Evolutionary conservation across 2,329 filamentous ascomycete genomes (phyloP).

Genomic region (Arachnopeziza araneosa): DNA sequence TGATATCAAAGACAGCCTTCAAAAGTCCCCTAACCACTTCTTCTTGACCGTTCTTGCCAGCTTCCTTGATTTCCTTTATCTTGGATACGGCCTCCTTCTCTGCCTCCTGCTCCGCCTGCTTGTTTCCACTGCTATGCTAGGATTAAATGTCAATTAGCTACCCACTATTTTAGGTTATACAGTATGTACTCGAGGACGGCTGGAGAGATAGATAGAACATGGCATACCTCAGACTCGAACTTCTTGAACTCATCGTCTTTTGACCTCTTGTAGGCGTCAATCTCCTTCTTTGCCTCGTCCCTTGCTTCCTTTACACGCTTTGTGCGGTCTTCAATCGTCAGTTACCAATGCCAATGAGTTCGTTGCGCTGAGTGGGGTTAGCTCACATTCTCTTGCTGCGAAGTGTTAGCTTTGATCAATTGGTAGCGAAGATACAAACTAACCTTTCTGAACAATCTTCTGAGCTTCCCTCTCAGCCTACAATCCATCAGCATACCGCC

Average conservation of each 20-base stretch:
- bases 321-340: slow-evolving; percentile 64
- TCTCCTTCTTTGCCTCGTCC: slow-evolving; percentile 95
- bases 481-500: neutral
- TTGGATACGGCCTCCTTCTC: slow-evolving; percentile 75
- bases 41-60: slow-evolving; percentile 72
- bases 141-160: slow-evolving; percentile 7
- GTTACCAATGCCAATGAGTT: neutral
- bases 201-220: neutral
- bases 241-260: slow-evolving; percentile 96
- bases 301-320: slow-evolving; percentile 97
- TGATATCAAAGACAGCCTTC: slow-evolving; percentile 76
- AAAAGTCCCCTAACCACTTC: slow-evolving; percentile 81
- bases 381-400: slow-evolving; percentile 81
- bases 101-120: slow-evolving; percentile 72
- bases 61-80: slow-evolving; percentile 74
- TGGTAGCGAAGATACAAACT: slow-evolving; percentile 21
- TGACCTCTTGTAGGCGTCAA: slow-evolving; percentile 80
- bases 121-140: slow-evolving; percentile 89
- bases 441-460: slow-evolving; percentile 98
- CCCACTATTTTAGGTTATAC: neutral
- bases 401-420: slow-evolving; percentile 27
- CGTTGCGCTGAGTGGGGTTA: slow-evolving; percentile 23
- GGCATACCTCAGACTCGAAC: slow-evolving; percentile 67
- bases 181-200: neutral
- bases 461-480: slow-evolving; percentile 97